Evolutionary conservation across 768 basidiomycete genomes (phyloP).

Genomic region (Rhodotorula kratochvilovae): DNA sequence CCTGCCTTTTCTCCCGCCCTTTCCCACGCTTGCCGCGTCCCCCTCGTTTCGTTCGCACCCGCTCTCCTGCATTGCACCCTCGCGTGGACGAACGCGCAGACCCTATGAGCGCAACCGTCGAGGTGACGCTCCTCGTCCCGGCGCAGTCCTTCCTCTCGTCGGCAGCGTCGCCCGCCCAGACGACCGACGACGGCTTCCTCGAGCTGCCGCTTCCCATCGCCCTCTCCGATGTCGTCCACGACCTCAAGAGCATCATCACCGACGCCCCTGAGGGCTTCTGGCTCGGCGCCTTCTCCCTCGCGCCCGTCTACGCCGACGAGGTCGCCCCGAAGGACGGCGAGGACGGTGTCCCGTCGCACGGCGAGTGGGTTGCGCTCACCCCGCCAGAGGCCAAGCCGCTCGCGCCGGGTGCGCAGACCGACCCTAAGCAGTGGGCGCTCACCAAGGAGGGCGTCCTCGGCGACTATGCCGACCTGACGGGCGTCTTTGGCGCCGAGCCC

Average conservation of each 20-base stretch:
- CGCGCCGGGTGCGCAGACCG: slow-evolving; percentile 44
- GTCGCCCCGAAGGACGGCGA: slow-evolving; percentile 24
- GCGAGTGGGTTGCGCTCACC: slow-evolving; percentile 41
- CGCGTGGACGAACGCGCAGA: neutral
- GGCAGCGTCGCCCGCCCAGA: slow-evolving; percentile 9
- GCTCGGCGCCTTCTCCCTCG: slow-evolving; percentile 51
- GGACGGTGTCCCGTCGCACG: slow-evolving; percentile 29
- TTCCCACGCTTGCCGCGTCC: no score
- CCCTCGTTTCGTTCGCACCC: no score
- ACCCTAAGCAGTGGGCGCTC: slow-evolving; percentile 33
- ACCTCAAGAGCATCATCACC: slow-evolving; percentile 49
- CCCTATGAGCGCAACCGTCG: slow-evolving; percentile 12
- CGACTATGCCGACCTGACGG: slow-evolving; percentile 50
- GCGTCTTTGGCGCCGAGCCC: slow-evolving; percentile 46
- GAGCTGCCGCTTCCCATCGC: slow-evolving; percentile 34
- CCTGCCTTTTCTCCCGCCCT: neutral
- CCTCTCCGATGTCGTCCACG: slow-evolving; percentile 32
- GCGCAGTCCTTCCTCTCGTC: slow-evolving; percentile 22
- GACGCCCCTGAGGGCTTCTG: slow-evolving; percentile 51
- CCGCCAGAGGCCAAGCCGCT: slow-evolving; percentile 42
- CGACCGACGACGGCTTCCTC: slow-evolving; percentile 21
- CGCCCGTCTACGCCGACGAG: slow-evolving; percentile 35
- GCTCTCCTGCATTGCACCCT: no score
- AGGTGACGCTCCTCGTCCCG: slow-evolving; percentile 38
- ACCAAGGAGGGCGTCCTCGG: slow-evolving; percentile 43